Base-by-base conservation (phyloP, 2,329 filamentous ascomycete genomes). In the Aspergillus sp. region DNA sequence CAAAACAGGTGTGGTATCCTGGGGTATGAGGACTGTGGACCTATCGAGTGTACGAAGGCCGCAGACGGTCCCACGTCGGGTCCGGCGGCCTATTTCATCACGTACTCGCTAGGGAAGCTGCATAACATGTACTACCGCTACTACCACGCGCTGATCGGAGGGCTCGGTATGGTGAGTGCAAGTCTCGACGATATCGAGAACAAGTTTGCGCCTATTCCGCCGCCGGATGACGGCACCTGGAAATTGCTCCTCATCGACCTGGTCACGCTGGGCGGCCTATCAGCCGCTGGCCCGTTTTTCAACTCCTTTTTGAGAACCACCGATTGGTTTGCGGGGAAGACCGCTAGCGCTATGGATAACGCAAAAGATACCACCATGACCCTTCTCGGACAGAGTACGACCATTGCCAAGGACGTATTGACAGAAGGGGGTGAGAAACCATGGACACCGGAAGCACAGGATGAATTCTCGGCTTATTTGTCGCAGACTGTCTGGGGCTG, bases 61-160 rank as follows among this genome's bases (percentile, higher is more conserved):
- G 34, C 45, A 2, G 21, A 55, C 31, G 17, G 48, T 20, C 31
- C 42, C 3, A 48, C 11, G 1, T 55, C 55, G 3, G 57, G 57
- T 9, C 40, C 58, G 20, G 58, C 57, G 21, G 58, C 49, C 11
- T n/a, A 53, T 29, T 23, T 61, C 14, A 59, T 61, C 45, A 58
- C 20, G 45, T 50, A 55, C 36, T 59, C 57, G 4, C 41, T 59
- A 14, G 55, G 23, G 6, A 17, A 46, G 16, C 46, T 59, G 25
- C 53, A 55, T 40, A 10, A 3, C 10, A 5, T 49, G 10, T 32
- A 49, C 42, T 25, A 21, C 23, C 4, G 31, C 17, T 52, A 55
- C 29, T 20, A 49, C 34, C 16, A 32, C 1, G 25, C 40, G 2
- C 16, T 57, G 31, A 13, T 32, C 10, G 11, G 20, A 3, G 41